Percentiles rank a stretch among this genome's conserved stretches.
Conservation (phyloP, 257 asterid genomes). For the Nicotiana sylvestris region DNA sequence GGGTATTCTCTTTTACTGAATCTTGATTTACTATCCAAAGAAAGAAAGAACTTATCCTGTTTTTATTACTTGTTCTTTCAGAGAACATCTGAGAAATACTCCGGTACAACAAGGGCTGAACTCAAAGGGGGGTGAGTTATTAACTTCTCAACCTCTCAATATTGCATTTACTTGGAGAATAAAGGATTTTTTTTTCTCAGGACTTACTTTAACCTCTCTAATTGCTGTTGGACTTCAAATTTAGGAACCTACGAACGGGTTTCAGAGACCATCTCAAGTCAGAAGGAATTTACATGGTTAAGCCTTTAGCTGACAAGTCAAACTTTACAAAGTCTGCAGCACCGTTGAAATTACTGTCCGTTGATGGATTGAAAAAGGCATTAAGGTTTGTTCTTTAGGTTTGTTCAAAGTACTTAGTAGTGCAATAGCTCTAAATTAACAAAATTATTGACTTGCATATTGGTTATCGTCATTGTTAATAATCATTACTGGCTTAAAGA, state of each 20-base stretch:
- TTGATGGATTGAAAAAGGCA: constrained; percentile 75
- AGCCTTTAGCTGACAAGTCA: constrained; percentile 40
- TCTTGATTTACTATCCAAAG: not conserved
- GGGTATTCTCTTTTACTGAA: not conserved
- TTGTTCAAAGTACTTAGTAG: constrained; percentile 10
- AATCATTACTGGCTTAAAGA: not conserved
- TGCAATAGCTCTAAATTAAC: not conserved
- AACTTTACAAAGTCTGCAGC: constrained; percentile 40
- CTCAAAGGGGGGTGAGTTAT: constrained; percentile 83
- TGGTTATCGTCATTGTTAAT: not conserved
- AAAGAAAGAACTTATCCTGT: not conserved
- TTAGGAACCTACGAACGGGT: constrained; percentile 76
- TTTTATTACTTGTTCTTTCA: constrained; percentile 18
- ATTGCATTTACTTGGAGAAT: not conserved
- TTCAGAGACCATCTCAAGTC: constrained; percentile 63
- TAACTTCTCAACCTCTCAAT: not conserved
- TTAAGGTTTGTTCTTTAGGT: constrained; percentile 82
- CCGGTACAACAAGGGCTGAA: constrained; percentile 59
- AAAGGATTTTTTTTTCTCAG: constrained; percentile 9
- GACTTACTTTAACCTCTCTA: not conserved
- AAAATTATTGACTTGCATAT: not conserved
- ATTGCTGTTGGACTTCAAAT: constrained; percentile 10
- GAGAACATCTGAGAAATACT: constrained; percentile 60
- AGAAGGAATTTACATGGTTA: constrained; percentile 70
- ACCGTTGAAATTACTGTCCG: constrained; percentile 75